Percentiles rank a stretch among this genome's conserved stretches.
Conservation (phyloP, 2,329 filamentous ascomycete species). For the Aspergillus jensenii region DNA sequence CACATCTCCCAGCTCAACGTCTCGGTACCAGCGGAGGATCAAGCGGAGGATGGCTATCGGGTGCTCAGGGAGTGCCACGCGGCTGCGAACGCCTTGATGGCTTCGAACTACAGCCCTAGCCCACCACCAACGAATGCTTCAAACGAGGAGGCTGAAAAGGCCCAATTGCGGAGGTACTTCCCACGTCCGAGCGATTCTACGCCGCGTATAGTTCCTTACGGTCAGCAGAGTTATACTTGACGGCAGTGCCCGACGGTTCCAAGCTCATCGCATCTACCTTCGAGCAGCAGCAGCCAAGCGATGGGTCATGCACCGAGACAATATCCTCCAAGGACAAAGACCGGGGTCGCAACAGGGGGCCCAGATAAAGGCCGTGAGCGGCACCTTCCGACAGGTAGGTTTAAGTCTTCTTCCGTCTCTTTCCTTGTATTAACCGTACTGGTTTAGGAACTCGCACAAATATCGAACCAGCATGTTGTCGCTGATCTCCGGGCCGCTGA, state of each 20-base stretch:
- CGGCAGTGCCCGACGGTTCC: constrained; percentile 59
- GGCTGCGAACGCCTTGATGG: constrained; percentile 56
- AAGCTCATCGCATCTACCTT: constrained; percentile 62
- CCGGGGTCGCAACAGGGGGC: constrained; percentile 48
- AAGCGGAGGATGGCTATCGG: constrained; percentile 59
- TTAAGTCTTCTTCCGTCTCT: background rate
- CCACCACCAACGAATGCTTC: constrained; percentile 41
- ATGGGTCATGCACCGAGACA: constrained; percentile 57
- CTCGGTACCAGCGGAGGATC: constrained; percentile 54
- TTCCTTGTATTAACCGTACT: background rate
- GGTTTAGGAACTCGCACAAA: constrained; percentile 54
- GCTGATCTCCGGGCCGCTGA: constrained; percentile 57
- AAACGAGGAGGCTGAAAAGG: constrained; percentile 55
- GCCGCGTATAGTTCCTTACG: constrained; percentile 8
- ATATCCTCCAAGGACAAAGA: constrained; percentile 52
- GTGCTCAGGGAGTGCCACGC: constrained; percentile 56
- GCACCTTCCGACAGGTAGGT: constrained; percentile 49
- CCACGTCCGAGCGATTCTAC: constrained; percentile 17
- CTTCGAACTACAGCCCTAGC: constrained; percentile 52
- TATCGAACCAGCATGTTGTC: constrained; percentile 59
- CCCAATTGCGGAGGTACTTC: constrained; percentile 55
- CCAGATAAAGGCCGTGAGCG: constrained; percentile 50
- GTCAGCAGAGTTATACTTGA: constrained; percentile 58
- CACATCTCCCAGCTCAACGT: constrained; percentile 58
- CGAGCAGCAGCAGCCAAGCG: constrained; percentile 57